Conservation (phyloP, 176 grass and related monocot genomes). For the Tillandsia leiboldiana region DNA sequence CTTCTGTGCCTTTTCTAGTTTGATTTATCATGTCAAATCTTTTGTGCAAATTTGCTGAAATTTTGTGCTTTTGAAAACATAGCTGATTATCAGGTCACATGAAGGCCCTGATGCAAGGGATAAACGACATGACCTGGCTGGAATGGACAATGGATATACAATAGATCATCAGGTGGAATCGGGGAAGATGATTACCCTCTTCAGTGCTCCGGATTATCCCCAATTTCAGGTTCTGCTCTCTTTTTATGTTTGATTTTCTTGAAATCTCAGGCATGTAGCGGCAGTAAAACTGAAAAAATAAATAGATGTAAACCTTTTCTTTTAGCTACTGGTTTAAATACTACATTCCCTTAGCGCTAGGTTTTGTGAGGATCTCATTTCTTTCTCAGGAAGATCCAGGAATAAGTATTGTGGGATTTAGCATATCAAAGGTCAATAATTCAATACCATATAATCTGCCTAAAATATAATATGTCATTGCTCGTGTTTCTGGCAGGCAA, state of each 20-base stretch:
- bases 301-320: background rate
- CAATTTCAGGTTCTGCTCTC: constrained; percentile 73
- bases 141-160: constrained; percentile 94
- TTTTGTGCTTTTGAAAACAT: constrained; percentile 42
- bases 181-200: constrained; percentile 83
- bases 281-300: background rate
- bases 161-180: constrained; percentile 82
- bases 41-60: background rate
- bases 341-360: background rate
- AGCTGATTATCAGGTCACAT: constrained; percentile 99
- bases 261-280: background rate
- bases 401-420: too few species aligned
- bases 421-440: too few species aligned
- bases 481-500: constrained; percentile 39
- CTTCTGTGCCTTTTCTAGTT: background rate
- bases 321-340: background rate
- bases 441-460: too few species aligned
- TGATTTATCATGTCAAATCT: constrained; percentile 4
- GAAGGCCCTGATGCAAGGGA: constrained; percentile 96
- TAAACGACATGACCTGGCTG: constrained; percentile 63
- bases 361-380: background rate
- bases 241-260: background rate
- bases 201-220: constrained; percentile 95
- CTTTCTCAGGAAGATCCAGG: background rate
- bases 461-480: background rate